Evolutionary conservation across 805 yeast species (phyloP), one percentile per base, ranked within the genome.

Genomic region (Jamesozyma gamospora): DNA sequence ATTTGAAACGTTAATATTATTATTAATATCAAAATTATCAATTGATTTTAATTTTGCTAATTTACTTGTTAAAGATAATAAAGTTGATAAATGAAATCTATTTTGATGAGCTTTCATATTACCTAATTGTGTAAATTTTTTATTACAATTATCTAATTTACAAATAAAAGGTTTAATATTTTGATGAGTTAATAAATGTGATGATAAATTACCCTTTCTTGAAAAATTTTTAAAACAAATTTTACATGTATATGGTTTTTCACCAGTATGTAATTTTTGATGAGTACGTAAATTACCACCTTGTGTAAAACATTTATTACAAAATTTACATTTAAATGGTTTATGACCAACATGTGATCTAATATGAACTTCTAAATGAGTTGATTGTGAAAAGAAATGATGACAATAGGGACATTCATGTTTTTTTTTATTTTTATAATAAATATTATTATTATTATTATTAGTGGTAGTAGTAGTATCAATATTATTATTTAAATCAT

Each of bases 91-190:
- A 60, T 87, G 97, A 55, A 87, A 86, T 50, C 88, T 70, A 62
- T 88, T 90, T 56, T 88, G 97, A 60, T 90, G 97, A 1, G 94
- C 83, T 62, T 90, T 88, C 67, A 88, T 71, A 55, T 88, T 88
- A 3, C 96, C 96, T 51, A 88, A 68, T 64, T 88, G 97, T 1
- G 96, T 83, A 53, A 88, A 88, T 4, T 81, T 71, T 63, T 86
- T 87, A 48, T 74, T 77, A 63, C 96, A 88, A 42, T 72, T 69
- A 58, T 86, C 95, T 43, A 88, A 69, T 51, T 74, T 75, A 63
- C 96, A 88, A 41, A 74, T 72, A 55, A 69, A 84, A 6, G 95
- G 96, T 52, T 82, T 79, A 41, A 75, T 66, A 50, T 82, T 77
- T 41, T 78, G 79, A 62, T 87, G 96, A 0, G 94, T 86, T 42